Evolutionary conservation across 2,329 filamentous ascomycete genomes (phyloP).

Genomic region (Orbilia quercus): DNA sequence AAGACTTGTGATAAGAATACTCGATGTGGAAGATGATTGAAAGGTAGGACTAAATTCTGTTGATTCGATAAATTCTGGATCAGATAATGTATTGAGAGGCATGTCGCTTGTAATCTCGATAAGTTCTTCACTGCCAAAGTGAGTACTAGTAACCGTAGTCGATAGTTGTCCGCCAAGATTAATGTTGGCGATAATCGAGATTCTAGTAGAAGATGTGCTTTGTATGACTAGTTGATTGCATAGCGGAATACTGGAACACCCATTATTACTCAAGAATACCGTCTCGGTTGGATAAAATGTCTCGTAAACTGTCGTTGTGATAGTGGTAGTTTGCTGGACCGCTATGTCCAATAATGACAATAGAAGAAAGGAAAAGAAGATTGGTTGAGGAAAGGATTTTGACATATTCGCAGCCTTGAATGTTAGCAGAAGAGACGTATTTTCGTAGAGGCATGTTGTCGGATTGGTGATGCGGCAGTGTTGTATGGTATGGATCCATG

Average conservation of each 20-base stretch:
- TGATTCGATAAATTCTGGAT: neutral
- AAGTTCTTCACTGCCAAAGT: neutral
- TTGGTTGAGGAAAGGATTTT: neutral
- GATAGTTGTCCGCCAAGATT: neutral
- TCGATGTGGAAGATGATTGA: neutral
- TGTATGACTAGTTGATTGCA: too few species aligned
- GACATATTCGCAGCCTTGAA: neutral
- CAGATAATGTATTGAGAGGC: constrained; percentile 3
- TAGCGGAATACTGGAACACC: constrained; percentile 5
- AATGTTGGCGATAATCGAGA: neutral
- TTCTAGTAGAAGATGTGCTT: neutral
- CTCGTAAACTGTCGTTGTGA: constrained; percentile 19
- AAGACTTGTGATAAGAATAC: neutral
- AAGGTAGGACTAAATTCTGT: neutral
- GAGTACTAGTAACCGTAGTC: neutral
- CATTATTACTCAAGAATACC: constrained; percentile 14
- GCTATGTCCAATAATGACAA: neutral
- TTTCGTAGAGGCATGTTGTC: neutral
- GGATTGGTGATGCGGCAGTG: too few species aligned
- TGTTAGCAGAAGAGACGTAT: neutral
- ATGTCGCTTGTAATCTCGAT: neutral
- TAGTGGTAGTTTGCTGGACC: constrained; percentile 19
- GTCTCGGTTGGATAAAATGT: constrained; percentile 24
- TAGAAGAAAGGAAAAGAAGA: neutral
- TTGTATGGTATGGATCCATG: too few species aligned